Evolutionary conservation across 2,329 filamentous ascomycete species (phyloP).

Genomic region (Colletotrichum sp.): DNA sequence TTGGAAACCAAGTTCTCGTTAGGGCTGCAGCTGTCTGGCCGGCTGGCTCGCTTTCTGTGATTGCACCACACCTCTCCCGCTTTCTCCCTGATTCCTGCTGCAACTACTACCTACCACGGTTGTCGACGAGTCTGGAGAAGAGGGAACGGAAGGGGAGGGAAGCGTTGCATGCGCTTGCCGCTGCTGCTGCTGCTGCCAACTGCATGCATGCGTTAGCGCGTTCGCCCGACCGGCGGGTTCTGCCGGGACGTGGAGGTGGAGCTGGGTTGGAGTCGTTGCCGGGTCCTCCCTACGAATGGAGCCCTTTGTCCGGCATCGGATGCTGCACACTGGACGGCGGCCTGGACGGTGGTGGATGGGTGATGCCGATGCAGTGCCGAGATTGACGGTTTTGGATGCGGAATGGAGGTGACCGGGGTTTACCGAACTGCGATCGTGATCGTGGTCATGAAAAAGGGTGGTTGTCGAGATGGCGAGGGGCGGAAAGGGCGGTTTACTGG

Average conservation of each 20-base stretch:
- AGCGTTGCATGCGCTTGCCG: background rate
- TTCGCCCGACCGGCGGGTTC: background rate
- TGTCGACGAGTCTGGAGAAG: background rate
- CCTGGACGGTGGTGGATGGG: background rate
- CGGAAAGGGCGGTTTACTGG: background rate
- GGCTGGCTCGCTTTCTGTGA: background rate
- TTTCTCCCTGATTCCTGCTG: background rate
- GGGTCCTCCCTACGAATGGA: background rate
- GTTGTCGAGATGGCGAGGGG: background rate
- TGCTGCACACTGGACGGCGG: background rate
- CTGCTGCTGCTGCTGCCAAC: background rate
- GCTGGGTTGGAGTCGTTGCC: background rate
- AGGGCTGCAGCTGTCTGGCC: background rate
- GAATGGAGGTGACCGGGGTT: rapidly evolving
- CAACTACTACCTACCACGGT: background rate
- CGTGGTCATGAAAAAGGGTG: rapidly evolving
- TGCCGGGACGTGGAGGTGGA: background rate
- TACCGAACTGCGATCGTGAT: background rate
- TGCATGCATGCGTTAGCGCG: background rate
- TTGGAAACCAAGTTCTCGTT: background rate
- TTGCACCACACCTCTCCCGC: background rate
- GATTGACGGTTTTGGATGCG: background rate
- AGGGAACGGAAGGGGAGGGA: background rate
- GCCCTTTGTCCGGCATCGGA: background rate
- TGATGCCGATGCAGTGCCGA: background rate